Evolutionary conservation across 768 basidiomycete species (phyloP), one percentile per base, ranked within the genome.

Genomic region (Naematelia aurantialba): DNA sequence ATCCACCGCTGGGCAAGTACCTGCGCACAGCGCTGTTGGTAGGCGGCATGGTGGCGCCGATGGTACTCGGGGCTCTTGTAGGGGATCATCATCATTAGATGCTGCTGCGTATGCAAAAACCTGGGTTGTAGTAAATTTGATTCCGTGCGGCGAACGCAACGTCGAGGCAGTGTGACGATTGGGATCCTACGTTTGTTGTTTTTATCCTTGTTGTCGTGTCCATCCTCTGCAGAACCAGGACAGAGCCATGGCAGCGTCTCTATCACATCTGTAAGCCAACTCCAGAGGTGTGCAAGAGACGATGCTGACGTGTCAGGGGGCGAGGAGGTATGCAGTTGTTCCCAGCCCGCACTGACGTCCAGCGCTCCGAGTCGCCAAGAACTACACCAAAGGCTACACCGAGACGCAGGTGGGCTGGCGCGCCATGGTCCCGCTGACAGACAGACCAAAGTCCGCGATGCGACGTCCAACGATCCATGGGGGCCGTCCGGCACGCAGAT

Each of bases 401-500:
- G 93, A 97, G 56, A 77, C 75, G 24, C 75, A 76, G 63, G 73
- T 75, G 2, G 25, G 58, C n/a, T 50, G 10, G 26, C 13, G 30
- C 11, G 17, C 29, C 21, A 14, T 5, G n/a, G 54, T 34, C 13
- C 21, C 52, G 39, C 52, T 44, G 10, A 14, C 42, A 22, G 61
- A 0, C 91, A 98, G 79, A 85, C 89, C 45, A 98, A 98, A 78
- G 90, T 97, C 61, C 85, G 93, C 61, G 92, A 94, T 81, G 90
- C 92, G 39, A 97, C 92, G 17, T 91, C 89, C 22, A 97, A 97
- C 80, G 94, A 98, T 76, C 90, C 94, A 10, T 96, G 92, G 91
- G 94, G 94, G 0, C 94, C 94, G 3, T 89, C 89, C 5, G 93
- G 94, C 4, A 90, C 91, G 0, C 93, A 94, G 81, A 98, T 99